Percentiles rank a stretch among this genome's conserved stretches.
phyloP scores from a whole-genome alignment of 176 grass and related monocot species.

The Carex scoparia region DNA sequence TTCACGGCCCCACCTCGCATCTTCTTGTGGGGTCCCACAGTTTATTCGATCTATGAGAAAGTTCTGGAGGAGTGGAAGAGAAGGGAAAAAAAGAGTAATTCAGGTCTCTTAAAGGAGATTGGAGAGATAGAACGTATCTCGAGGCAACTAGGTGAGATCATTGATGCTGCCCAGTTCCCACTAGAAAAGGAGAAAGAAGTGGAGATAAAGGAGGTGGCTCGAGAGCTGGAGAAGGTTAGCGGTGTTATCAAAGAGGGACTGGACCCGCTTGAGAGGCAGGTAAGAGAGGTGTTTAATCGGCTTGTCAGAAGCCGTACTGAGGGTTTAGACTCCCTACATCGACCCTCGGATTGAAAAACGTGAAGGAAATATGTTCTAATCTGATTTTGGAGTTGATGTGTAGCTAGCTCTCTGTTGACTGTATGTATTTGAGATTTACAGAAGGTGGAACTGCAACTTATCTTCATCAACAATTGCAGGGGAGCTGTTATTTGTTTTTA shows the following conservation, averaged over 20 bases:
- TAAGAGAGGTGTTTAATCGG: constrained; percentile 77
- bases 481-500: constrained; percentile 16
- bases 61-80: constrained; percentile 86
- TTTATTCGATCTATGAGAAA: constrained; percentile 48
- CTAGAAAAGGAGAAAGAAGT: constrained; percentile 45
- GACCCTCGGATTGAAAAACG: constrained; percentile 37
- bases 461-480: constrained; percentile 11
- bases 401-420: constrained; percentile 9
- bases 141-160: constrained; percentile 60
- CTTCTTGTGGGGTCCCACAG: constrained; percentile 49
- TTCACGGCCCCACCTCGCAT: constrained; percentile 49
- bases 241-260: constrained; percentile 54
- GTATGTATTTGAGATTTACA: constrained; percentile 15
- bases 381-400: constrained; percentile 16
- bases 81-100: constrained; percentile 75
- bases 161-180: constrained; percentile 57
- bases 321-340: constrained; percentile 66
- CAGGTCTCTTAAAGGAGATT: constrained; percentile 81
- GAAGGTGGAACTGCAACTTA: neutral
- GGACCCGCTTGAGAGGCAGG: constrained; percentile 75
- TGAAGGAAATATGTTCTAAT: neutral
- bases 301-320: constrained; percentile 72
- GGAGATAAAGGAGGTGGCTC: constrained; percentile 46
- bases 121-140: constrained; percentile 69
- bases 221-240: constrained; percentile 54